These are phyloP conservation scores for Colletotrichum zoysiae DNA, from an alignment of 2,329 filamentous ascomycete species.

Conservation along the genomic window DNA sequence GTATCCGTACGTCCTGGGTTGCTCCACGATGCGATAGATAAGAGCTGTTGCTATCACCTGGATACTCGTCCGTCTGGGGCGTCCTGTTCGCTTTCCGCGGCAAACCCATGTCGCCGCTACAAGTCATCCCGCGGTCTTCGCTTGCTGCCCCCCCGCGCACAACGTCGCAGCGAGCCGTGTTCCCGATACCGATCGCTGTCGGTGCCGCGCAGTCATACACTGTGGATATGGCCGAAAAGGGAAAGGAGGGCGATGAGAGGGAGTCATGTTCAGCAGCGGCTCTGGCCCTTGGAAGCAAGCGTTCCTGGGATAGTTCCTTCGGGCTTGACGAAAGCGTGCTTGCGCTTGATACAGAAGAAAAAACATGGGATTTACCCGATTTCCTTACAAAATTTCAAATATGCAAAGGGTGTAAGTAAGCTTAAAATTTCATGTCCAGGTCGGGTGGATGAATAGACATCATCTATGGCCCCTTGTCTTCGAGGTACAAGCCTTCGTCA, in stretches of 20 bases:
- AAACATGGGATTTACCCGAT: no score
- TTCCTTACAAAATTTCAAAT: fast-evolving
- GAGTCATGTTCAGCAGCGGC: background rate
- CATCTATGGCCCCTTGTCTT: background rate
- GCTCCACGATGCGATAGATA: slow-evolving; percentile 19
- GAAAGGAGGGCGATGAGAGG: background rate
- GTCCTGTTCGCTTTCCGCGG: slow-evolving; percentile 11
- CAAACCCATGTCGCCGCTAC: slow-evolving; percentile 23
- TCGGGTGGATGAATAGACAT: background rate
- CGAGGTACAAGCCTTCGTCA: slow-evolving; percentile 30
- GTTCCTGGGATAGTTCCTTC: background rate
- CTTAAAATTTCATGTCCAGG: background rate
- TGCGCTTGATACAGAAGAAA: background rate
- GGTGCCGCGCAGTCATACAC: no score
- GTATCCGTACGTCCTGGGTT: no score
- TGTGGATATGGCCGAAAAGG: no score
- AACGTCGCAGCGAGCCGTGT: background rate
- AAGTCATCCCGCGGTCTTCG: slow-evolving; percentile 23
- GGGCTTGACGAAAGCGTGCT: background rate
- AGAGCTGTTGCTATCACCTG: slow-evolving; percentile 2
- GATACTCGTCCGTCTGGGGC: background rate
- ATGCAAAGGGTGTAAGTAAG: background rate
- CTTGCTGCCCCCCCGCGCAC: slow-evolving; percentile 19
- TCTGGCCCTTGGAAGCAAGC: background rate
- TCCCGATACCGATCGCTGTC: background rate